phyloP scores from a whole-genome alignment of 2,329 filamentous ascomycete genomes.

The Penicillium sp. region DNA sequence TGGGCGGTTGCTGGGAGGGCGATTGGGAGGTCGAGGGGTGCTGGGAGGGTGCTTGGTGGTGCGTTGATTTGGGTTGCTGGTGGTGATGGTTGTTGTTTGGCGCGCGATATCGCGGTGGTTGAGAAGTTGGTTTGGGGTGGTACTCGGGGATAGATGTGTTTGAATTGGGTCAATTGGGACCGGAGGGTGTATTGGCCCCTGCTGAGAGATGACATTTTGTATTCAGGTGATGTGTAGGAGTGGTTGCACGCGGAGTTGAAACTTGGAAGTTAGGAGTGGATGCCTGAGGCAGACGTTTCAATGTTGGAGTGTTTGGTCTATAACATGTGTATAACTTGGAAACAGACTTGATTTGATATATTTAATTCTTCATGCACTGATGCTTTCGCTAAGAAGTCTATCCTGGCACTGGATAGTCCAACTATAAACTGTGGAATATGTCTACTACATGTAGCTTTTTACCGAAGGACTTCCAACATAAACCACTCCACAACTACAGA shows the following conservation, averaged over 20 bases:
- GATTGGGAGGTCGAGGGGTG: slow-evolving; percentile 59
- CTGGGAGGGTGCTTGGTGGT: slow-evolving; percentile 66
- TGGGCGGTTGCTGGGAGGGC: slow-evolving; percentile 44
- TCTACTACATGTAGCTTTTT: too few species aligned
- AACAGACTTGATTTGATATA: neutral
- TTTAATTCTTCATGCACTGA: neutral
- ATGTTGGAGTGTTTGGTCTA: too few species aligned
- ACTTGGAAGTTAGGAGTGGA: neutral
- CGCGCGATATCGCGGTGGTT: slow-evolving; percentile 14
- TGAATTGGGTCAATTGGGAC: neutral
- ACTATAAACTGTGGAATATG: too few species aligned
- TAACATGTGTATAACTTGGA: too few species aligned
- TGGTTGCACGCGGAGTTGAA: neutral
- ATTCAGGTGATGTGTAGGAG: neutral
- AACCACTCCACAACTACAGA: slow-evolving; percentile 27
- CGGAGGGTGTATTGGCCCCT: slow-evolving; percentile 8
- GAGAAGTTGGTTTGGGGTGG: slow-evolving; percentile 7
- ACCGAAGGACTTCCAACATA: neutral
- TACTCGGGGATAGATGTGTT: neutral
- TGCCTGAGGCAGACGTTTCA: too few species aligned
- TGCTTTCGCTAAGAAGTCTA: neutral
- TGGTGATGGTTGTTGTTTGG: slow-evolving; percentile 9
- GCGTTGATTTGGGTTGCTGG: slow-evolving; percentile 56
- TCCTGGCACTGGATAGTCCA: neutral
- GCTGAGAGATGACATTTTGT: slow-evolving; percentile 10